Evolutionary conservation across 1,284 basidiomycete genomes (phyloP).

Genomic region (Moesziomyces parantarcticus): DNA sequence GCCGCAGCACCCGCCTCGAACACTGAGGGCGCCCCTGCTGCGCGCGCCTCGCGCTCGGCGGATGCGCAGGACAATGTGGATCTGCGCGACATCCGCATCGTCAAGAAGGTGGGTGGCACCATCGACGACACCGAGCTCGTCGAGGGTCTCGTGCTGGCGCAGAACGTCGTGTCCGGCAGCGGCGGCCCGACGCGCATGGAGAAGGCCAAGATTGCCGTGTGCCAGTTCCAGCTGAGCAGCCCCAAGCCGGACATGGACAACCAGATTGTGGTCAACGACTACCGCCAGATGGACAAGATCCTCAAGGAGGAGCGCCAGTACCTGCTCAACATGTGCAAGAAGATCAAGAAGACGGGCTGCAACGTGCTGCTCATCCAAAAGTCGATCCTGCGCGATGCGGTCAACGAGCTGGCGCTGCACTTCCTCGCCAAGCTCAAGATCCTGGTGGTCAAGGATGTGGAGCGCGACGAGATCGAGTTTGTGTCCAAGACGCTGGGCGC

Average conservation of each 20-base stretch:
- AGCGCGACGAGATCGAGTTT: conserved; percentile 99
- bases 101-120: conserved; percentile 98
- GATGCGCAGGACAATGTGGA: conserved; percentile 74
- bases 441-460: conserved; percentile 95
- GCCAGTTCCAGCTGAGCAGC: conserved; percentile 97
- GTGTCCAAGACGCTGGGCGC: conserved; percentile 92
- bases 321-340: conserved; percentile 97
- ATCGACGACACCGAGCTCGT: conserved; percentile 99
- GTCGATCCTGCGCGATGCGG: conserved; percentile 97
- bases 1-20: conserved; percentile 92
- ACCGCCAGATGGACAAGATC: conserved; percentile 99
- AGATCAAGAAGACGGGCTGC: conserved; percentile 99
- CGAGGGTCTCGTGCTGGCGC: conserved; percentile 94
- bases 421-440: conserved; percentile 99
- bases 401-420: conserved; percentile 97
- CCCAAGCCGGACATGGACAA: conserved; percentile 99
- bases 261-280: conserved; percentile 98
- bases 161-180: conserved; percentile 88
- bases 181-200: conserved; percentile 95
- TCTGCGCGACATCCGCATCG: conserved; percentile 92
- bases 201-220: conserved; percentile 97
- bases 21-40: conserved; percentile 1
- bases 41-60: conserved; percentile 20
- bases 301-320: conserved; percentile 99
- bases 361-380: conserved; percentile 99